Evolutionary conservation across 2,329 filamentous ascomycete genomes (phyloP).

Genomic region (Pseudogymnoascus destructans): DNA sequence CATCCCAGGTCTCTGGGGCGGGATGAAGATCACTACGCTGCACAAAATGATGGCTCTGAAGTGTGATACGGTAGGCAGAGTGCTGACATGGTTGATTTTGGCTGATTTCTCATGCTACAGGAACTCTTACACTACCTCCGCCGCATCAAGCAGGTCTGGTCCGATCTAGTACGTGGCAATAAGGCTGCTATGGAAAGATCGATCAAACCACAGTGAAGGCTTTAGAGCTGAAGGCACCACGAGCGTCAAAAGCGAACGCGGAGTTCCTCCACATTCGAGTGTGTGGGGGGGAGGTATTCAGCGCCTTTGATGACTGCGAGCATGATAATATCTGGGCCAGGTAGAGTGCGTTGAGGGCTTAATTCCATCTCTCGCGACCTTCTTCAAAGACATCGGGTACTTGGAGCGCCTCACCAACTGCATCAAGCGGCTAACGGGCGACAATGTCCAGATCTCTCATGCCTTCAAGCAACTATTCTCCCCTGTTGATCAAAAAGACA

Average conservation of each 20-base stretch:
- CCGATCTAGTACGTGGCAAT: background rate
- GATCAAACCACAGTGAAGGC: background rate
- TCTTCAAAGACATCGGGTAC: background rate
- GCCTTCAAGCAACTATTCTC: background rate
- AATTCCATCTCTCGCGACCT: background rate
- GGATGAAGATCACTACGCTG: conserved; percentile 13
- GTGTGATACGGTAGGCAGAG: background rate
- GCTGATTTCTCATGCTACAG: background rate
- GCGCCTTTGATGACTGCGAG: background rate
- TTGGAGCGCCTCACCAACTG: background rate
- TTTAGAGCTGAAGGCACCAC: background rate
- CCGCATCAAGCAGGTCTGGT: background rate
- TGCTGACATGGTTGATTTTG: background rate
- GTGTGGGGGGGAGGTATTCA: background rate
- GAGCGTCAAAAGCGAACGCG: background rate
- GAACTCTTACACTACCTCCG: background rate
- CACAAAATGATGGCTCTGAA: background rate
- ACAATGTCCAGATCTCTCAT: background rate
- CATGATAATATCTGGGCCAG: background rate
- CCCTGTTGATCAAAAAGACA: background rate
- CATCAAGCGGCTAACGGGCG: conserved; percentile 6
- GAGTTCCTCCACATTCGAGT: background rate
- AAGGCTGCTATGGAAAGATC: background rate
- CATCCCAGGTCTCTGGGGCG: conserved; percentile 13
- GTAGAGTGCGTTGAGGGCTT: background rate